Base-by-base conservation (phyloP, 2,329 filamentous ascomycete genomes). In the Alternaria angustiovoidea region DNA sequence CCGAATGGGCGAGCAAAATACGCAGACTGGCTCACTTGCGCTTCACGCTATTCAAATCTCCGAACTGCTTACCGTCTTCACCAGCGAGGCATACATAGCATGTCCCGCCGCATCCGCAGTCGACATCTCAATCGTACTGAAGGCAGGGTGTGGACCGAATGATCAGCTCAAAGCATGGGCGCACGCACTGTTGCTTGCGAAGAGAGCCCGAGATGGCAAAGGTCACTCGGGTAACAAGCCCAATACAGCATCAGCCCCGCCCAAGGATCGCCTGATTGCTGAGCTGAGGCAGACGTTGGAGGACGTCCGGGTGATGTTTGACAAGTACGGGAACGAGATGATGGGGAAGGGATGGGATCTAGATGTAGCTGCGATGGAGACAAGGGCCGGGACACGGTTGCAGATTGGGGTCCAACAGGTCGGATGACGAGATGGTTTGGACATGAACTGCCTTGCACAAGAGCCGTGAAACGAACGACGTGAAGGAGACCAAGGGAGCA, bases 291-390 rank as follows among this genome's bases (percentile, higher is more conserved):
- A 69, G 44, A 78, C 80, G 47, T 67, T 84, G 60, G 74, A 77
- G 47, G 67, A 78, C 42, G 70, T 78, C 8, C 67, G 68, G 7
- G 70, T 71, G 9, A 77, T 82, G 48, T 86, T 89, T 72, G 73
- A 79, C 64, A 67, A 77, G 71, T 74, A 82, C 81, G 58, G 79
- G 53, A 62, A 76, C 62, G 64, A 78, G 62, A 62, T 88, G 55
- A 71, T 66, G 59, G 74, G 75, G 34, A 79, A 70, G 32, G 90
- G 90, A 0, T 94, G 91, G 91, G 86, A 93, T 77, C 67, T 91
- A 47, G 80, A 87, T 57, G 83, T 82, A 51, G 83, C 83, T 39
- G 89, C 87, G 6, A 79, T 94, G 67, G 90, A 93, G 80, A 93
- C 89, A 18, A 82, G 80, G 59, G 81, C 85, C 47, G 87, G 86